Conservation (phyloP, 108 stramenopile genomes). For the Fistulifera solaris region DNA sequence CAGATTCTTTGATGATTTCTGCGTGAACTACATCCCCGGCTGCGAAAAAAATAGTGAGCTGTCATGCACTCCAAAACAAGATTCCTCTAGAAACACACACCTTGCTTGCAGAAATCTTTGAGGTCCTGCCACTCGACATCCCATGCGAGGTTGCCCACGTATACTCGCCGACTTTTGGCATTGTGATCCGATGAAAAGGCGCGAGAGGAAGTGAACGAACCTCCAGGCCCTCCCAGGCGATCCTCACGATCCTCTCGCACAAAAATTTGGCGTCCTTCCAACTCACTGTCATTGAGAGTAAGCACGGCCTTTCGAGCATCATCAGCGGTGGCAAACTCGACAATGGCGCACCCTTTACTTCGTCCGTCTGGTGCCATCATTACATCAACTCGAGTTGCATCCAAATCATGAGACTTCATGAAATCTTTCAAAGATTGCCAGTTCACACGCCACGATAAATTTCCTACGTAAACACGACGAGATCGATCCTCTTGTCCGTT, state of each 20-base stretch:
- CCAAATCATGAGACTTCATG: slow-evolving; percentile 73
- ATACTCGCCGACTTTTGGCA: slow-evolving; percentile 55
- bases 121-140: slow-evolving; percentile 73
- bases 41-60: too few species aligned
- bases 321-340: slow-evolving; percentile 63
- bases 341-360: slow-evolving; percentile 88
- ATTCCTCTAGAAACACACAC: too few species aligned
- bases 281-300: slow-evolving; percentile 67
- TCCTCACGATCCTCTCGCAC: slow-evolving; percentile 64
- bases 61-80: too few species aligned
- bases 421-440: slow-evolving; percentile 96
- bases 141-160: slow-evolving; percentile 87
- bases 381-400: slow-evolving; percentile 74
- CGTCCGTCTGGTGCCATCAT: slow-evolving; percentile 66
- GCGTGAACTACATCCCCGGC: slow-evolving; percentile 80
- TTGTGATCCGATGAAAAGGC: slow-evolving; percentile 33
- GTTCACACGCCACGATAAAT: slow-evolving; percentile 68
- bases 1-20: slow-evolving; percentile 73
- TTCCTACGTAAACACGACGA: slow-evolving; percentile 79
- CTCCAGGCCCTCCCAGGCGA: slow-evolving; percentile 9
- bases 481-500: too few species aligned
- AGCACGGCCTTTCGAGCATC: slow-evolving; percentile 55
- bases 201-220: not conserved
- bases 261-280: slow-evolving; percentile 58
- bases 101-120: slow-evolving; percentile 84